phyloP scores from a whole-genome alignment of 176 grass and related monocot species.

The Alopecurus myosuroides region DNA sequence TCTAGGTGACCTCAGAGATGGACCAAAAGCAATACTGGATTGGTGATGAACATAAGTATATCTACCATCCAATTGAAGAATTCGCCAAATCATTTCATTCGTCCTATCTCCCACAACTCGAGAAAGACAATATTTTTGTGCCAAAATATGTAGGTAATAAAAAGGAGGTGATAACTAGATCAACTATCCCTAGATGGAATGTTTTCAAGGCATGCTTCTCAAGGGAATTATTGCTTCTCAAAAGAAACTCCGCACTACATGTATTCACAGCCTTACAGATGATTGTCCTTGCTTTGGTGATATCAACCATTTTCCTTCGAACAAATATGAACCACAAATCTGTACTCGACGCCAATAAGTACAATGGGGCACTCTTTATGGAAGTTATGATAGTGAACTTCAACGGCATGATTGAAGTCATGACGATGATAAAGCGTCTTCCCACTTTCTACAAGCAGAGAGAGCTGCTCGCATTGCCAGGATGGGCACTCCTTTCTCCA shows the following conservation, averaged over 20 bases:
- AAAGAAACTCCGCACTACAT: conserved; percentile 56
- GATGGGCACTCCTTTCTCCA: conserved; percentile 69
- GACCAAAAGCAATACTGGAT: conserved; percentile 73
- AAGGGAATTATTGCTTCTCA: conserved; percentile 62
- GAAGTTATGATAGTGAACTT: conserved; percentile 48
- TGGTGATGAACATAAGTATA: conserved; percentile 39
- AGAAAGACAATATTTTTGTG: background rate
- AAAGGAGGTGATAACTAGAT: conserved; percentile 10
- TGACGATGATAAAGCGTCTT: conserved; percentile 65
- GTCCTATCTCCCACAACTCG: conserved; percentile 25
- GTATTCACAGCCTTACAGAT: conserved; percentile 78
- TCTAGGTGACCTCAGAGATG: conserved; percentile 66
- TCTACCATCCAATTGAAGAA: conserved; percentile 43
- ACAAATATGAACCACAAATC: conserved; percentile 50
- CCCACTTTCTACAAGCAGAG: conserved; percentile 92
- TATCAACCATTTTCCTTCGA: conserved; percentile 64
- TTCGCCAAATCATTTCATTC: conserved; percentile 43
- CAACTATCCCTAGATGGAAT: conserved; percentile 40
- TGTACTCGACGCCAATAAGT: conserved; percentile 57
- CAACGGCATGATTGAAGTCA: conserved; percentile 77
- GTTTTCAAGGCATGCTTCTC: conserved; percentile 74
- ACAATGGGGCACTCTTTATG: conserved; percentile 57
- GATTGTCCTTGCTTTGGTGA: conserved; percentile 53
- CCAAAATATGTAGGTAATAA: conserved; percentile 17
- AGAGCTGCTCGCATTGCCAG: conserved; percentile 60